Conservation (phyloP, 116 monocot species). For the Thalassia testudinum region DNA sequence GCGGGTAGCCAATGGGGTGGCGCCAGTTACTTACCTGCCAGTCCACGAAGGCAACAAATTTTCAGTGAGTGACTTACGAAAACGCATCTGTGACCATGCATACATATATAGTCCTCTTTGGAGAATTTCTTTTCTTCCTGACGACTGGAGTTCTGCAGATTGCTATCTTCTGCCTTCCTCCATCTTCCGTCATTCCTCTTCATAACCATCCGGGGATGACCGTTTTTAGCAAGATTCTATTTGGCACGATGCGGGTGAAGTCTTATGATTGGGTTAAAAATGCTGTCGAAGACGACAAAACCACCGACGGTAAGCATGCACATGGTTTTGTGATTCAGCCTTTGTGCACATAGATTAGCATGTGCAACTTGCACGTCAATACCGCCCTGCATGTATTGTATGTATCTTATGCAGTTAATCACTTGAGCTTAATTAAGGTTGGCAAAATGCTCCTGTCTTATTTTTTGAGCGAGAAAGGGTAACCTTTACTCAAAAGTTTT, state of each 20-base stretch:
- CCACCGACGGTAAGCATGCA: conserved; percentile 4
- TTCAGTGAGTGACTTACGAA: conserved; percentile 22
- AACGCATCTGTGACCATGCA: background rate
- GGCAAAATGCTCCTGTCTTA: no score
- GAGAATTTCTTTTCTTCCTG: background rate
- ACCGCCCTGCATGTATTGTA: no score
- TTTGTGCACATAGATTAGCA: no score
- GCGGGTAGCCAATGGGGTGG: conserved; percentile 5
- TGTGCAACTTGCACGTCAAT: no score
- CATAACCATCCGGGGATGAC: conserved; percentile 90
- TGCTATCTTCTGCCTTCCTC: conserved; percentile 68
- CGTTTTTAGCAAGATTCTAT: conserved; percentile 59
- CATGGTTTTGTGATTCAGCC: no score
- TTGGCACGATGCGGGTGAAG: conserved; percentile 59
- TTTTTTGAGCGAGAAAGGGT: no score
- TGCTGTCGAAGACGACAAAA: background rate
- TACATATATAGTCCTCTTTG: background rate
- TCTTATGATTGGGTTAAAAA: conserved; percentile 44
- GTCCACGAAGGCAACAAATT: conserved; percentile 46
- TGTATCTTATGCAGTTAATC: no score
- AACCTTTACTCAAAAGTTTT: no score
- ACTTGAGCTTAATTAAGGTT: no score
- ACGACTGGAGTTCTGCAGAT: conserved; percentile 27
- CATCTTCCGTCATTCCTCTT: conserved; percentile 51
- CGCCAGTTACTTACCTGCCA: conserved; percentile 37